Evolutionary conservation across 441 rosid genomes (phyloP), one percentile per base, ranked within the genome.

Genomic region (Iberis amara): DNA sequence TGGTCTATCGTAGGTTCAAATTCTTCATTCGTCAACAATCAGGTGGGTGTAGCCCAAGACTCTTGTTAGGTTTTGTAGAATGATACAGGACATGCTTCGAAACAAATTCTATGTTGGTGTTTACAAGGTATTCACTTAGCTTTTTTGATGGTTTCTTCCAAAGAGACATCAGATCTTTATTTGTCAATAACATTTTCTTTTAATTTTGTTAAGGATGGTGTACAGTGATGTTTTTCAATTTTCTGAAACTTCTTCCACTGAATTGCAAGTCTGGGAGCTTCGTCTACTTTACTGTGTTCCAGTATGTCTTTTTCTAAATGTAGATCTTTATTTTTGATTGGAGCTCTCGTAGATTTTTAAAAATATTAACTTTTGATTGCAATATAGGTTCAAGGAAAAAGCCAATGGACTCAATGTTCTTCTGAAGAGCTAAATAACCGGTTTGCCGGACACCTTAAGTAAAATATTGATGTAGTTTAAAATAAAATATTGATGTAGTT

Each of bases 81-180:
- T 91, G 98, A 72, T 91, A 42, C 98, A 91, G 45, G 98, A 91
- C 66, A 88, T 91, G 98, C 53, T 88, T 74, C 95, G 96, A 39
- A 88, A 88, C 76, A 96, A 88, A 61, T 80, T 91, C 47, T 91
- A 91, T 48, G 91, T 76, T 10, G 98, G 98, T 69, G 91, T 89
- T 64, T 79, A 67, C 52, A 88, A 79, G 87, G 97, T 86, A 11
- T 48, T 11, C 41, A 38, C 21, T 39, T 39, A 0, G 4, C 3
- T 4, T 4, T 48, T 27, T 48, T 52, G 0, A 15, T 52, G 11
- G 8, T 31, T 28, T 32, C 36, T 32, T 7, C 32, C 6, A 18
- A 47, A 7, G 38, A 38, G 5, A 9, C 7, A 1, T 3, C 45
- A 0, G 8, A 9, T 43, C 39, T 57, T 23, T 4, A 9, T 55